Conservation (phyloP, 495 filamentous ascomycete species). For the Durotheca rogersii region DNA sequence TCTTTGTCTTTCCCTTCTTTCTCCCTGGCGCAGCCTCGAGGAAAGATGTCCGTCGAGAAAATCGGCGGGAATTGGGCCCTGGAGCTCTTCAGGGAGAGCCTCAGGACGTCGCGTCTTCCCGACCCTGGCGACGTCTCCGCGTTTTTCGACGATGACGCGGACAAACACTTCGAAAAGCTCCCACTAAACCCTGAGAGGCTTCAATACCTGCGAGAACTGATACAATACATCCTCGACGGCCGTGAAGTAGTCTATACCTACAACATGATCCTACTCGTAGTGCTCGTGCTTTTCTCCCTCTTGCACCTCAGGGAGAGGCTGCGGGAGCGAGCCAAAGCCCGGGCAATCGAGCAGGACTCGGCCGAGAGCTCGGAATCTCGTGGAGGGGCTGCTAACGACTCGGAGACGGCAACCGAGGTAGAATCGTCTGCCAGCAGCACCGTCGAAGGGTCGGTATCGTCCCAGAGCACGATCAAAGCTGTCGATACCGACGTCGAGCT, state of each 20-base stretch:
- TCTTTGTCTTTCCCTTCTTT: constrained; percentile 3
- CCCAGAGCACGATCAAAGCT: constrained; percentile 21
- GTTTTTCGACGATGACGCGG: constrained; percentile 1
- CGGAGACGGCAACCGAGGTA: constrained; percentile 14
- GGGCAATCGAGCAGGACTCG: constrained; percentile 13
- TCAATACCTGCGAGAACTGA: constrained; percentile 37
- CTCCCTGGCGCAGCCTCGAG: constrained; percentile 1
- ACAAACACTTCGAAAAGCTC: neutral
- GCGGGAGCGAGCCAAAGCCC: constrained; percentile 27
- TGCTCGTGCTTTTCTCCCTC: constrained; percentile 33
- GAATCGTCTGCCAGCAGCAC: constrained; percentile 33
- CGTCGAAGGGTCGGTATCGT: constrained; percentile 24
- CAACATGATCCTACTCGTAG: constrained; percentile 36
- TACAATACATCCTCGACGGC: constrained; percentile 35
- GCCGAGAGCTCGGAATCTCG: neutral
- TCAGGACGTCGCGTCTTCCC: constrained; percentile 23
- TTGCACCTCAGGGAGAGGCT: constrained; percentile 29
- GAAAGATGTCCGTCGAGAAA: constrained; percentile 19
- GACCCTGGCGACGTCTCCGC: constrained; percentile 7
- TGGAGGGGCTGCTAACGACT: constrained; percentile 12
- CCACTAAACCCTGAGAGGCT: constrained; percentile 36
- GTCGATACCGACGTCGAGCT: constrained; percentile 22
- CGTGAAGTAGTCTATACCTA: constrained; percentile 39
- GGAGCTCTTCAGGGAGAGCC: constrained; percentile 23
- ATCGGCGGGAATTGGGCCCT: constrained; percentile 15